A percentile compares a stretch with the other conserved stretches of the same genome.
Conservation (phyloP, 2,329 filamentous ascomycete genomes). For the Ceratocystis diversiconidia region DNA sequence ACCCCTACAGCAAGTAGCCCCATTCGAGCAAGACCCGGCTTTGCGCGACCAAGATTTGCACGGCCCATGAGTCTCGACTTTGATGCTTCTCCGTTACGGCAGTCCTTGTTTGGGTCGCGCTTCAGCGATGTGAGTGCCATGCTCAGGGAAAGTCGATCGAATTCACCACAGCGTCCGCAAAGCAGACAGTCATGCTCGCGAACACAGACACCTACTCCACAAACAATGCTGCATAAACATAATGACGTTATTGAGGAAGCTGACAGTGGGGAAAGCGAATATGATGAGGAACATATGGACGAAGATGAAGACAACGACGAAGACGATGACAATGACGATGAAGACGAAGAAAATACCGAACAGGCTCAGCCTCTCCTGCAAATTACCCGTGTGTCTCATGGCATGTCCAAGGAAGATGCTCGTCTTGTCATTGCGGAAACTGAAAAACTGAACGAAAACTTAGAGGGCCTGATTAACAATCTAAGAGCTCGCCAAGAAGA, state of each 20-base stretch:
- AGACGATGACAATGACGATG: neutral
- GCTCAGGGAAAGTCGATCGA: slow-evolving; percentile 11
- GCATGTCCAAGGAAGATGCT: slow-evolving; percentile 20
- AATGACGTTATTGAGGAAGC: neutral
- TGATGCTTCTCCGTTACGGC: slow-evolving; percentile 8
- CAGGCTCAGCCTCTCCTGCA: neutral
- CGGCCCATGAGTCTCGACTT: slow-evolving; percentile 17
- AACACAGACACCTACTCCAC: slow-evolving; percentile 10
- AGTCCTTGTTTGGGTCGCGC: slow-evolving; percentile 13
- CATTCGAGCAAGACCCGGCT: slow-evolving; percentile 7
- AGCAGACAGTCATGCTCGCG: neutral
- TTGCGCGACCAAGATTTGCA: slow-evolving; percentile 5
- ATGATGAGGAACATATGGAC: neutral
- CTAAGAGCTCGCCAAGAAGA: slow-evolving; percentile 44
- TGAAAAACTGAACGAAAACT: slow-evolving; percentile 33
- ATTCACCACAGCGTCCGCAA: neutral
- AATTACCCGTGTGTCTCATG: neutral
- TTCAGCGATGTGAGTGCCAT: slow-evolving; percentile 15
- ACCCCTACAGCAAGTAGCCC: slow-evolving; percentile 1
- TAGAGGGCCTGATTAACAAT: slow-evolving; percentile 36
- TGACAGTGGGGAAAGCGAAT: neutral
- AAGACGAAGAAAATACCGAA: neutral
- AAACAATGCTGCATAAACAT: neutral
- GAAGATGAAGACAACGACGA: slow-evolving; percentile 5
- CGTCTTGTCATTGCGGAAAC: slow-evolving; percentile 24